phyloP scores from a whole-genome alignment of 1,284 basidiomycete species.

The Trichosporon coremiiforme region DNA sequence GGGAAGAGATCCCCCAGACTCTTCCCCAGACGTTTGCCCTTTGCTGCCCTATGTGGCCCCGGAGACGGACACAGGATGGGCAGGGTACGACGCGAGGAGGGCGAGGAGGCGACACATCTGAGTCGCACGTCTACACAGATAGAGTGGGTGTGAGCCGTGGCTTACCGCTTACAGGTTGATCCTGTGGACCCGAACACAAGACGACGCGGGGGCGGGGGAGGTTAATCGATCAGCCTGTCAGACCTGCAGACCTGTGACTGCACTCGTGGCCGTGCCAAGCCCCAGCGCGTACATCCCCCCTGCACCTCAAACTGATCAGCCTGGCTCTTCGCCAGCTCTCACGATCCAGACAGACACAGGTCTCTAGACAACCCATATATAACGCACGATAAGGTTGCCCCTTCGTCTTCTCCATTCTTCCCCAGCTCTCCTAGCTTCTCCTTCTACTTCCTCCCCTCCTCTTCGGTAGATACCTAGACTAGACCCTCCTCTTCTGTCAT shows the following conservation, averaged over 20 bases:
- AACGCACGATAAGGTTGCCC: neutral
- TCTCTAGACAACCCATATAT: neutral
- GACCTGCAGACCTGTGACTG: slow-evolving; percentile 4
- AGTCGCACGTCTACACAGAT: neutral
- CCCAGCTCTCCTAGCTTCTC: neutral
- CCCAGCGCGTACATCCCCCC: neutral
- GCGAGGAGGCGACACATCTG: neutral
- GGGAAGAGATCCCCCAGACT: neutral
- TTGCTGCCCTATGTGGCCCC: neutral
- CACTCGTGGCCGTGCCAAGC: neutral
- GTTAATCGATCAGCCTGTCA: neutral
- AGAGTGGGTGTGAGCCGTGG: slow-evolving; percentile 4
- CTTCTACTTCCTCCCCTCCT: neutral
- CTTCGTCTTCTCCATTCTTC: slow-evolving; percentile 3
- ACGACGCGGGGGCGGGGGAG: neutral
- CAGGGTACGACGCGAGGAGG: slow-evolving; percentile 2
- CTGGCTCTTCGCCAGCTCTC: neutral
- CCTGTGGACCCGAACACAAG: neutral
- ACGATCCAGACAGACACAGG: no score
- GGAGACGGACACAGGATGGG: neutral
- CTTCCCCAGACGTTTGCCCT: slow-evolving; percentile 5
- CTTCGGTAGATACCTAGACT: slow-evolving; percentile 1
- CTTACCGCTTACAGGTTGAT: neutral
- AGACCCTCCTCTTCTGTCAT: neutral
- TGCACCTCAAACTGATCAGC: neutral